Percentiles rank a stretch among this genome's conserved stretches.
phyloP scores from a whole-genome alignment of 140 eudicot genomes.

The Bidens hawaiensis region DNA sequence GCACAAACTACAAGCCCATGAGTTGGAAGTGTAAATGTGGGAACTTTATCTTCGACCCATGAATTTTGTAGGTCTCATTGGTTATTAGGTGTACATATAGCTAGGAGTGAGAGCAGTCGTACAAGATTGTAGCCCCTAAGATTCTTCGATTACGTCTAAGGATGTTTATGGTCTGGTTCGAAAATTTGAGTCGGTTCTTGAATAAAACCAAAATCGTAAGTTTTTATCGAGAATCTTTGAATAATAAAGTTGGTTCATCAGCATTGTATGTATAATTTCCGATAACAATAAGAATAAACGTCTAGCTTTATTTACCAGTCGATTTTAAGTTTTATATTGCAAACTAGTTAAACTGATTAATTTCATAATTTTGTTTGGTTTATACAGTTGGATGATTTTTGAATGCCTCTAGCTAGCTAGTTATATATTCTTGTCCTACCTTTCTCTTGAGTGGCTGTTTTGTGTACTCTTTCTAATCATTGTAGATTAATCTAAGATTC shows the following conservation, averaged over 20 bases:
- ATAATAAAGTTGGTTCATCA: background rate
- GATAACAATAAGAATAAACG: too few relatives aligned
- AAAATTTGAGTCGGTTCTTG: background rate
- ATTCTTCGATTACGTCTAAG: background rate
- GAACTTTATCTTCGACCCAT: constrained; percentile 70
- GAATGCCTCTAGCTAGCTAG: background rate
- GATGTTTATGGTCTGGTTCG: background rate
- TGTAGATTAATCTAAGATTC: background rate
- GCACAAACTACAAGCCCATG: constrained; percentile 78
- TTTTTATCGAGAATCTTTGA: background rate
- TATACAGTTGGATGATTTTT: too few relatives aligned
- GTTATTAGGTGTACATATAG: constrained; percentile 20
- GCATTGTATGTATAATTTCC: too few relatives aligned
- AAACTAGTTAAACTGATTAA: too few relatives aligned
- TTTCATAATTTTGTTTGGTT: too few relatives aligned
- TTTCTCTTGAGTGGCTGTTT: constrained; percentile 14
- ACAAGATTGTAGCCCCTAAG: constrained; percentile 3
- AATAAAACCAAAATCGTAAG: background rate
- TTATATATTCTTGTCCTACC: too few relatives aligned
- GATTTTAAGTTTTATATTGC: too few relatives aligned
- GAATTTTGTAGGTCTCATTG: constrained; percentile 1
- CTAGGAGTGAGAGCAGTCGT: constrained; percentile 7
- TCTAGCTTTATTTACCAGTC: too few relatives aligned
- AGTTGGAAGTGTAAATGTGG: constrained; percentile 97
- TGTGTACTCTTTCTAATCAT: constrained; percentile 19